Base-by-base conservation (phyloP, 352 stramenopile species). In the Phytophthora multivora region DNA sequence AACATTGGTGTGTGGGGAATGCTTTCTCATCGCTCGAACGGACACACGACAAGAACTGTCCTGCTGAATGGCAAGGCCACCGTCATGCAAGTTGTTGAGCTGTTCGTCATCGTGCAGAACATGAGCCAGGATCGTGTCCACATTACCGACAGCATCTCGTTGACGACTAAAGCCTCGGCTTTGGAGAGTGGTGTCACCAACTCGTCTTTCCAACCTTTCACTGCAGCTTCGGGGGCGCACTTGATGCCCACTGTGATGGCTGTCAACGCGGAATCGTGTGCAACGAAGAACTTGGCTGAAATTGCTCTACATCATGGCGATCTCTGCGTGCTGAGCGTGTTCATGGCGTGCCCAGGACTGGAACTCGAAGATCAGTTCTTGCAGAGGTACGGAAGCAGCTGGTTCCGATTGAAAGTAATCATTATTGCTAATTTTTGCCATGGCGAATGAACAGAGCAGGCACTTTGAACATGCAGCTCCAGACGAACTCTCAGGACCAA, bases 81-180 rank as follows among this genome's bases (percentile, higher is more conserved):
- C 0, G 76, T 83, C 16, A 80, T 76, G 58, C 79, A 88, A 55
- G 72, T 88, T 40, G 75, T 86, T 18, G 71, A 86, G 57, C 63
- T 88, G 15, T 77, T 77, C 50, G 35, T 88, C n/a, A 62, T 86
- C 15, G 58, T 86, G 41, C 79, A 88, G 57, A 88, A 83, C 48
- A 49, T 78, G 46, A 64, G 66, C 13, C 40, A 33, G 8, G 12
- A 36, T 11, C 33, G 50, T 16, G 63, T 83, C 16, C 63, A 57
- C 8, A 49, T 83, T 13, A 80, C 69, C 9, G 77, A 84, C 43
- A 46, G 63, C 30, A 71, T 87, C 28, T 63, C 53, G 0, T 48
- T 82, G 18, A 43, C 46, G 1, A 28, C 42, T 8, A 57, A 43
- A 21, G 3, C 10, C 2, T 51, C 49, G 10, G 19, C 39, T 25